Percentiles rank a stretch among this genome's conserved stretches.
Evolutionary conservation across 495 filamentous ascomycete genomes (phyloP).

Genomic region (Aspergillus cristatus): DNA sequence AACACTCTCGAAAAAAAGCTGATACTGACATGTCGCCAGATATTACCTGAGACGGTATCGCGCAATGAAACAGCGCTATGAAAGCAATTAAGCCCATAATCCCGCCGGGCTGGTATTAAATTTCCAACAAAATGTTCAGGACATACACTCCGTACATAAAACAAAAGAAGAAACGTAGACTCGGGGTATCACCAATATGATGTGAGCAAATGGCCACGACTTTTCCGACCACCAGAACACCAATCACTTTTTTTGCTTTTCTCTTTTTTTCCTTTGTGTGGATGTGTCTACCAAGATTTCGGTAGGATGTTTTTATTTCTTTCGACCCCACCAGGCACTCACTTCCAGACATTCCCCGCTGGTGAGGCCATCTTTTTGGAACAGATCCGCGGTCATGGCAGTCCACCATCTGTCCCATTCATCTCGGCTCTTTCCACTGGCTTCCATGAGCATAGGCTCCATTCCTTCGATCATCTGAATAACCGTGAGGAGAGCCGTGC

Average conservation of each 20-base stretch:
- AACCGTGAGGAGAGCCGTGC: constrained; percentile 71
- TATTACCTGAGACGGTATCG: constrained; percentile 95
- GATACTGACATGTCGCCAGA: constrained; percentile 37
- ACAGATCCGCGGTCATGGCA: constrained; percentile 74
- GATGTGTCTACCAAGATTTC: constrained; percentile 8
- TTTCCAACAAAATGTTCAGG: constrained; percentile 1
- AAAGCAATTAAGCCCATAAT: constrained; percentile 23
- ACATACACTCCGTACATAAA: constrained; percentile 8
- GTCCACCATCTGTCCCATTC: constrained; percentile 91
- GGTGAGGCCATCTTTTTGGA: constrained; percentile 66
- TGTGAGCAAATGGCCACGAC: constrained; percentile 28
- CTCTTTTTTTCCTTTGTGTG: constrained; percentile 12
- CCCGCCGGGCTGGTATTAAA: constrained; percentile 3
- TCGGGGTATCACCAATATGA: constrained; percentile 41
- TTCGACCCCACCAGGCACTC: constrained; percentile 89
- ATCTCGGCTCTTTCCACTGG: constrained; percentile 74
- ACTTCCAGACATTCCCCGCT: constrained; percentile 89
- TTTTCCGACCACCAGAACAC: constrained; percentile 21
- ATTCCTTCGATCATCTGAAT: constrained; percentile 80
- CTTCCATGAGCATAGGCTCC: constrained; percentile 74
- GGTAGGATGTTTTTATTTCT: constrained; percentile 32
- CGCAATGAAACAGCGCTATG: constrained; percentile 76
- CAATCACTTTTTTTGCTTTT: constrained; percentile 9
- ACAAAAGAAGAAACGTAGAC: constrained; percentile 12
- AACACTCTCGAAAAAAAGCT: constrained; percentile 4